Percentiles rank a stretch among this genome's conserved stretches.
phyloP scores from a whole-genome alignment of 768 basidiomycete genomes.

The Macrolepiota dolichaula region DNA sequence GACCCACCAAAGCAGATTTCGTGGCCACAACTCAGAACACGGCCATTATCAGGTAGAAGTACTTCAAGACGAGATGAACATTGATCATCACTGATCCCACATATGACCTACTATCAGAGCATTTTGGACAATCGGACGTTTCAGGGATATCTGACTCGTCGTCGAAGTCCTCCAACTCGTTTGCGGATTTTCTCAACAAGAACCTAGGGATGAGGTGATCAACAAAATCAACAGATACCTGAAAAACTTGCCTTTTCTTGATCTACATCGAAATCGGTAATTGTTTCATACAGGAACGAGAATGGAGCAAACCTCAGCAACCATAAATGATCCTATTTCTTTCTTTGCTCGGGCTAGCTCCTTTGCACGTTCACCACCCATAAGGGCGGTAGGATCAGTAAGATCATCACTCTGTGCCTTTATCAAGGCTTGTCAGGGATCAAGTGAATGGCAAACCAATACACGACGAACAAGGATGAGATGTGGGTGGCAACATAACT shows the following conservation, averaged over 20 bases:
- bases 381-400: conserved; percentile 48
- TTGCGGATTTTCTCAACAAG: conserved; percentile 42
- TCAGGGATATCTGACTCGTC: conserved; percentile 44
- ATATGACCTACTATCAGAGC: conserved; percentile 51
- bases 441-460: neutral
- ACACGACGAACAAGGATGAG: conserved; percentile 53
- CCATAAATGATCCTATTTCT: conserved; percentile 39
- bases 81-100: conserved; percentile 21
- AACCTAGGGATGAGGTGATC: conserved; percentile 28
- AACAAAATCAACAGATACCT: neutral
- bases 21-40: conserved; percentile 65
- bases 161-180: conserved; percentile 40
- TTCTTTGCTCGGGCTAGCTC: conserved; percentile 58
- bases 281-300: neutral
- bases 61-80: conserved; percentile 32
- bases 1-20: conserved; percentile 57
- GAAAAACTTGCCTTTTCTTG: conserved; percentile 8
- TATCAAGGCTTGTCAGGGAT: neutral
- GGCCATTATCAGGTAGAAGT: conserved; percentile 36
- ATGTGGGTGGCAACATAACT: conserved; percentile 70
- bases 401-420: conserved; percentile 29
- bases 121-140: conserved; percentile 53
- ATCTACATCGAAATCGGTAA: conserved; percentile 6
- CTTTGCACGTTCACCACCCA: conserved; percentile 46
- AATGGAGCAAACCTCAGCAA: conserved; percentile 27